Base-by-base conservation (phyloP, 257 asterid species). In the Gynochthodes officinalis region DNA sequence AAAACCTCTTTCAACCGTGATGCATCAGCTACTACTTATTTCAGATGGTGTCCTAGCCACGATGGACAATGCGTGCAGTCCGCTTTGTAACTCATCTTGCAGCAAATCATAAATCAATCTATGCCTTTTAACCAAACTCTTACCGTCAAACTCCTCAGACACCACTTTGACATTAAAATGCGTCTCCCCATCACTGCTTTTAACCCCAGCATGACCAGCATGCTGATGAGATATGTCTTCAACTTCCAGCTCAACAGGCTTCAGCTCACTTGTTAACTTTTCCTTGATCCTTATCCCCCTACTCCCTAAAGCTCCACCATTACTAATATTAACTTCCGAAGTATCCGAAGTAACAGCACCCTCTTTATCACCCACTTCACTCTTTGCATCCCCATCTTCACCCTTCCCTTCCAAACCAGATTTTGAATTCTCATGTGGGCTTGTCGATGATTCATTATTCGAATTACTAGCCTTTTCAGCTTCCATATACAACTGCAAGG, bases 21-120 rank as follows among this genome's bases (percentile, higher is more conserved):
- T 58, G 58, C 42, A 68, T 84, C 84, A 84, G 52, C n/a, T 16
- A 66, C 71, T 50, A 64, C 64, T 78, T 43, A 73, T 82, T 84
- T 90, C 96, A 48, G 90, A 78, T 0, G 93, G 96, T 55, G 93
- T 82, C 83, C 84, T 88, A n/a, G 97, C 92, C 80, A 72, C 88
- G n/a, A n/a, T n/a, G n/a, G n/a, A n/a, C n/a, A n/a, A n/a, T n/a
- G n/a, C n/a, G n/a, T n/a, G n/a, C n/a, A n/a, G n/a, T n/a, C n/a
- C n/a, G n/a, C n/a, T n/a, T n/a, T n/a, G n/a, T n/a, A n/a, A n/a
- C n/a, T n/a, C n/a, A n/a, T n/a, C n/a, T n/a, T n/a, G n/a, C n/a
- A n/a, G n/a, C n/a, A n/a, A n/a, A n/a, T n/a, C n/a, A n/a, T n/a
- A n/a, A n/a, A n/a, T n/a, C n/a, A n/a, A n/a, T n/a, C n/a, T n/a